Percentiles rank a stretch among this genome's conserved stretches.
Conservation (phyloP, 2,329 filamentous ascomycete genomes). For the Stylonectria norvegica region DNA sequence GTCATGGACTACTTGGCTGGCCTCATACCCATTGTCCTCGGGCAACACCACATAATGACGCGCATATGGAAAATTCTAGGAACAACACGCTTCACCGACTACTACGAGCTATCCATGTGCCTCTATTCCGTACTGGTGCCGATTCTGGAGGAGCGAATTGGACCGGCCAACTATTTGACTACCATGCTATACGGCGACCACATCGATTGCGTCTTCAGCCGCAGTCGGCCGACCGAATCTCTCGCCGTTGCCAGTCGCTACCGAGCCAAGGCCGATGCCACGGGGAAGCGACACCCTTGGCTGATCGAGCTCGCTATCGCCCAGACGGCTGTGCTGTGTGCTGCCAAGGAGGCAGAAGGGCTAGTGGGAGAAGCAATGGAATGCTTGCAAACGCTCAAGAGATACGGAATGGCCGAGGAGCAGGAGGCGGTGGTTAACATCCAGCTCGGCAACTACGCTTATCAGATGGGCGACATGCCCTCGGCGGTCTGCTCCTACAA, state of each 20-base stretch:
- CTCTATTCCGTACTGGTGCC: slow-evolving; percentile 32
- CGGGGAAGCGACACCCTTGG: slow-evolving; percentile 29
- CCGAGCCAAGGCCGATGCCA: slow-evolving; percentile 27
- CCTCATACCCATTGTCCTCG: slow-evolving; percentile 30
- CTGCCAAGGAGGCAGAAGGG: slow-evolving; percentile 28
- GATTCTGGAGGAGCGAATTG: slow-evolving; percentile 29
- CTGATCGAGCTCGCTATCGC: slow-evolving; percentile 31
- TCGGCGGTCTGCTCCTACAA: slow-evolving; percentile 30
- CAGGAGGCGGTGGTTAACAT: slow-evolving; percentile 31
- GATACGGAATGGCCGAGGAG: slow-evolving; percentile 29
- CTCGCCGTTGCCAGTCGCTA: slow-evolving; percentile 29
- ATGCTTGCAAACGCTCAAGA: slow-evolving; percentile 27
- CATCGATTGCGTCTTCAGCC: slow-evolving; percentile 32
- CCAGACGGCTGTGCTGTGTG: slow-evolving; percentile 30
- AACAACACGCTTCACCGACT: slow-evolving; percentile 30
- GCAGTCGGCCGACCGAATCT: slow-evolving; percentile 25
- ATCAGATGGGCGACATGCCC: slow-evolving; percentile 25
- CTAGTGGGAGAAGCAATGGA: slow-evolving; percentile 30
- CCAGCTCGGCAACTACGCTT: slow-evolving; percentile 33
- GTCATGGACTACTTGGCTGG: slow-evolving; percentile 31
- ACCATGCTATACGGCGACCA: slow-evolving; percentile 34
- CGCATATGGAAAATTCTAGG: slow-evolving; percentile 32
- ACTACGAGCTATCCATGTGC: slow-evolving; percentile 31
- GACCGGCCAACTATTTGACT: slow-evolving; percentile 32
- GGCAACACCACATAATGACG: slow-evolving; percentile 28